These are phyloP conservation scores for Septoria petroselini DNA, from an alignment of 2,329 filamentous ascomycete species.

Conservation along the genomic window DNA sequence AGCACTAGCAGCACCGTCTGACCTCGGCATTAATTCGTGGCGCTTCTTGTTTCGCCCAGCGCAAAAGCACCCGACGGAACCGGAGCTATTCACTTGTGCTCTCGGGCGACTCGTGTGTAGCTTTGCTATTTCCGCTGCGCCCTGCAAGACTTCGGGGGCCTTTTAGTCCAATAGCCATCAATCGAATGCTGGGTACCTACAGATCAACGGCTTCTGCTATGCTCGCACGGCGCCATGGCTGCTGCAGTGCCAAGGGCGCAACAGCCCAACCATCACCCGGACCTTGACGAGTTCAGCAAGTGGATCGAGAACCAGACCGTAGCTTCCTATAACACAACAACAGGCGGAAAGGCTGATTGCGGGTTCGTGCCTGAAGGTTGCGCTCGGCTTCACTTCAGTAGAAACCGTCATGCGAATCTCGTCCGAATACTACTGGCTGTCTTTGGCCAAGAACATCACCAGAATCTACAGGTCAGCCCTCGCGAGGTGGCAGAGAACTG, in stretches of 20 bases:
- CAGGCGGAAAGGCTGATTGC: neutral
- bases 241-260: neutral
- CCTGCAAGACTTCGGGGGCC: too few relatives aligned
- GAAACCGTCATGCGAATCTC: neutral
- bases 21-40: too few relatives aligned
- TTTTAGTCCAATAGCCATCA: too few relatives aligned
- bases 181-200: too few relatives aligned
- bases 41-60: too few relatives aligned
- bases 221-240: neutral
- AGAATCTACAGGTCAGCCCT: neutral
- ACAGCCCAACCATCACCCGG: neutral
- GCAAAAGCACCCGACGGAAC: too few relatives aligned
- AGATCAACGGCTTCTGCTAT: too few relatives aligned
- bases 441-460: neutral
- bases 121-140: too few relatives aligned
- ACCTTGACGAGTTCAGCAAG: neutral
- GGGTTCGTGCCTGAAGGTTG: neutral
- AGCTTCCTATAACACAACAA: neutral
- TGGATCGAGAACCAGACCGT: neutral
- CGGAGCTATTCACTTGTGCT: too few relatives aligned
- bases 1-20: too few relatives aligned
- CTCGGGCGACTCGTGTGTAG: too few relatives aligned
- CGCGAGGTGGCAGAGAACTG: conserved; percentile 5
- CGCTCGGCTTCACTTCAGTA: neutral
- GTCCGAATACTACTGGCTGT: neutral